Percentiles rank a stretch among this genome's conserved stretches.
Conservation (phyloP, 441 rosid genomes). For the Viola pubescens region DNA sequence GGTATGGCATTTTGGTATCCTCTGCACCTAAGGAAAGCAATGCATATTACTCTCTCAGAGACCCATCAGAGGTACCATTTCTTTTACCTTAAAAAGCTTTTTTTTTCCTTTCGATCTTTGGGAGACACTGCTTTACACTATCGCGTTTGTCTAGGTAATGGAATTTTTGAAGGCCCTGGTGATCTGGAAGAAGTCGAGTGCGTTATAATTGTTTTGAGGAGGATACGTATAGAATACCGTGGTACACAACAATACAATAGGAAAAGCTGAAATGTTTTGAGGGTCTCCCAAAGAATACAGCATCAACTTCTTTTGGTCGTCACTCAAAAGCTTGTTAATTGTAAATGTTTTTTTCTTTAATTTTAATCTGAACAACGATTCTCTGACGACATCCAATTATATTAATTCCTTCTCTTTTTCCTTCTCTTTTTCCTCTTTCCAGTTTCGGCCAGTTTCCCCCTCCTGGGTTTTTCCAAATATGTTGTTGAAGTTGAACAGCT, state of each 20-base stretch:
- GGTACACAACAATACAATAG: slow-evolving; percentile 19
- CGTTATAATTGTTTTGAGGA: slow-evolving; percentile 24
- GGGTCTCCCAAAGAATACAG: slow-evolving; percentile 13
- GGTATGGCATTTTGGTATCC: slow-evolving; percentile 80
- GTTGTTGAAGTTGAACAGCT: slow-evolving; percentile 18
- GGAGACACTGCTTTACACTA: no score
- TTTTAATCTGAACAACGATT: slow-evolving; percentile 3
- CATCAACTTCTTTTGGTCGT: slow-evolving; percentile 16
- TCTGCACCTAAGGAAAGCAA: slow-evolving; percentile 70
- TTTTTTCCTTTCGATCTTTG: no score
- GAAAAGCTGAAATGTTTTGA: slow-evolving; percentile 6
- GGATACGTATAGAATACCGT: slow-evolving; percentile 12
- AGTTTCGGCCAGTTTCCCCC: slow-evolving; percentile 9
- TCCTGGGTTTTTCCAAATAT: slow-evolving; percentile 8
- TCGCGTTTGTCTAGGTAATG: slow-evolving; percentile 48
- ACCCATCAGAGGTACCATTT: slow-evolving; percentile 66
- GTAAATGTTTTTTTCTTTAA: slow-evolving; percentile 38
- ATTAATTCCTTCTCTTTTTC: slow-evolving; percentile 14
- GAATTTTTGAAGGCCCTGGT: slow-evolving; percentile 70
- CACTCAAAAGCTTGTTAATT: slow-evolving; percentile 26
- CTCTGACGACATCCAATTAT: slow-evolving; percentile 1
- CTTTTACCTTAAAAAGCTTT: no score
- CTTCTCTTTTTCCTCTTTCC: not conserved
- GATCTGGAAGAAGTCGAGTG: slow-evolving; percentile 59
- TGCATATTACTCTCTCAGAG: slow-evolving; percentile 80